Conservation (phyloP, 345 rosid genomes). For the Firmiana major region DNA sequence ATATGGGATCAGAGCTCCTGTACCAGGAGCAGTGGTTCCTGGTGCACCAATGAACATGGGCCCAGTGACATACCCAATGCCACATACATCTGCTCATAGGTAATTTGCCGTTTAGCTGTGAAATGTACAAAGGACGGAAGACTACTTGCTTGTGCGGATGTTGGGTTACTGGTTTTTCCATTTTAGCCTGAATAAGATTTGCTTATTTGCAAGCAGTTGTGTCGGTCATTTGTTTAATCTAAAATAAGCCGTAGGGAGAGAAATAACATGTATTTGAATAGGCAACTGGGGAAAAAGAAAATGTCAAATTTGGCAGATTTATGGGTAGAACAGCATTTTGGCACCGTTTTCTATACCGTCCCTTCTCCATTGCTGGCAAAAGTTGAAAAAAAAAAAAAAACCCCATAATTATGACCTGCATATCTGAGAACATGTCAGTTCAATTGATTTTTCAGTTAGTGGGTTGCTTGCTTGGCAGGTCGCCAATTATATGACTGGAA, state of each 20-base stretch:
- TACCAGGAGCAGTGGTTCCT: constrained; percentile 62
- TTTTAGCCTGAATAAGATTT: constrained; percentile 38
- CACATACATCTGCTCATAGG: constrained; percentile 71
- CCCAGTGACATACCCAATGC: constrained; percentile 69
- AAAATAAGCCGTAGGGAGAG: constrained; percentile 37
- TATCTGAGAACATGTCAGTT: not conserved
- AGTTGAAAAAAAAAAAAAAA: constrained; percentile 28
- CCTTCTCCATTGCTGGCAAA: constrained; percentile 7
- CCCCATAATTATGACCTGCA: not conserved
- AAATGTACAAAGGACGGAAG: constrained; percentile 50
- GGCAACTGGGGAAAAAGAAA: constrained; percentile 27
- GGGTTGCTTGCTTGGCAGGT: not conserved
- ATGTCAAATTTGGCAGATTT: constrained; percentile 21
- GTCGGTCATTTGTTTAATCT: constrained; percentile 23
- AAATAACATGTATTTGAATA: constrained; percentile 34
- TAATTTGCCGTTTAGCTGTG: constrained; percentile 33
- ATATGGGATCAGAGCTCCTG: constrained; percentile 68
- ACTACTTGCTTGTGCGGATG: constrained; percentile 21
- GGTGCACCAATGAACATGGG: constrained; percentile 78
- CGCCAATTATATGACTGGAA: not conserved
- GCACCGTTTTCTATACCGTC: not conserved
- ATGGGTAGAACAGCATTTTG: constrained; percentile 25
- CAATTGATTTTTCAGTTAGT: not conserved
- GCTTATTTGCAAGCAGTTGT: constrained; percentile 31
- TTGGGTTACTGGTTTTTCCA: constrained; percentile 18